Evolutionary conservation across 2,329 filamentous ascomycete genomes (phyloP), one percentile per base, ranked within the genome.

Genomic region (Monosporascus sp.): DNA sequence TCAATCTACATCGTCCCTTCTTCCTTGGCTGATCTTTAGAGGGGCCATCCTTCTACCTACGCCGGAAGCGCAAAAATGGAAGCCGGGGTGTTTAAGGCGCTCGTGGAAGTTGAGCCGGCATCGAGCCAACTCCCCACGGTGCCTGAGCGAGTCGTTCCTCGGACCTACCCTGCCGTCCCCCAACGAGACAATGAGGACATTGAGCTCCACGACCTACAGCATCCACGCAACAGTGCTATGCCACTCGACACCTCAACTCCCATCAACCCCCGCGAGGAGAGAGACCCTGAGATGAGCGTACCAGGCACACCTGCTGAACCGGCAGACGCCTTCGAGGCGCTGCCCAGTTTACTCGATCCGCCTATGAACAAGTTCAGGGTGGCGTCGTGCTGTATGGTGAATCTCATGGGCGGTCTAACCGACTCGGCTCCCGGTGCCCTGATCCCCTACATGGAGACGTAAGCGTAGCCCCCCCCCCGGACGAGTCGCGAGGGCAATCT

Each of bases 401-500:
- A 81, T 54, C 78, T 94, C 55, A 77, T 79, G 2, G 85, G 86
- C 61, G 90, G 89, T 0, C 71, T 94, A 54, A 89, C 83, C 60
- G 90, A 95, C 68, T 82, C 84, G 43, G 85, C 87, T 0, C 83
- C 89, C 1, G 90, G 90, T 64, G 88, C 89, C 11, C 65, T 94
- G 53, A 88, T 95, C 60, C 89, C 90, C 0, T 90, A 90, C 64
- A 88, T 95, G 68, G 88, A 93, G 66, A 76, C 72, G 67, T 82
- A 65, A 60, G 71, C 61, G 2, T 2, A 35, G 2, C 14, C 22
- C 22, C 15, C 17, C 4, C 27, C 9, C 6, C 39, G 31, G 31
- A 37, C 52, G n/a, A 47, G 45, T 46, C 11, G 49, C 27, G 35
- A 45, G n/a, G 15, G 20, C 20, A 15, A 25, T 20, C 24, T 6